phyloP scores from a whole-genome alignment of 2,329 filamentous ascomycete genomes.

The Cucurbitaria berberidis region DNA sequence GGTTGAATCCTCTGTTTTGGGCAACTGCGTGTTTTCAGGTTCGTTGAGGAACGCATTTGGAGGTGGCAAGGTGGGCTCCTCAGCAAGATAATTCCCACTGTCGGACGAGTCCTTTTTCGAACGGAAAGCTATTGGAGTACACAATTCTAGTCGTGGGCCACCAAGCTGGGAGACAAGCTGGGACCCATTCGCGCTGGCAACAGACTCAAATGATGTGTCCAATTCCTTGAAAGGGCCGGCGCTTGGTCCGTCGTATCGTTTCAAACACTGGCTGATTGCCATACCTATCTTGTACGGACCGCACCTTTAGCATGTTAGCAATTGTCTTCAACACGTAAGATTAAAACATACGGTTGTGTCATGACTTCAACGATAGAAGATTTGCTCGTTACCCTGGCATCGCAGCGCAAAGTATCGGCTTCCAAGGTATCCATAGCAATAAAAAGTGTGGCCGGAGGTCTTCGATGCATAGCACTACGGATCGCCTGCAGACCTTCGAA shows the following conservation, averaged over 20 bases:
- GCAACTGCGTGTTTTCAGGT: neutral
- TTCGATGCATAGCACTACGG: conserved; percentile 9
- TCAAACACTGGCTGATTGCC: conserved; percentile 25
- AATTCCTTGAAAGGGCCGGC: neutral
- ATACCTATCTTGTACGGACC: conserved; percentile 34
- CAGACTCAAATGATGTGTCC: conserved; percentile 17
- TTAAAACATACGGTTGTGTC: conserved; percentile 34
- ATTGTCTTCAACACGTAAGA: neutral
- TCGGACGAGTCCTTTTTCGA: neutral
- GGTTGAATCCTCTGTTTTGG: neutral
- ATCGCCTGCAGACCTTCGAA: conserved; percentile 30
- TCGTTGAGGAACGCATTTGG: neutral
- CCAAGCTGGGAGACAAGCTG: neutral
- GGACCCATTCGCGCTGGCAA: neutral
- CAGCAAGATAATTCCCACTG: neutral
- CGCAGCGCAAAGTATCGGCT: conserved; percentile 33
- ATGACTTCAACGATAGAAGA: conserved; percentile 34
- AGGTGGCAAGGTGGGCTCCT: neutral
- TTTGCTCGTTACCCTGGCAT: conserved; percentile 26
- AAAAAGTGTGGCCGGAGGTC: conserved; percentile 29
- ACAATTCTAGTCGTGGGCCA: neutral
- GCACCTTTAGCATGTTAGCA: conserved; percentile 16
- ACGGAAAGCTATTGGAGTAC: neutral
- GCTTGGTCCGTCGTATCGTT: conserved; percentile 18
- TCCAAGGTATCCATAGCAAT: conserved; percentile 34